Percentiles rank a stretch among this genome's conserved stretches.
phyloP scores from a whole-genome alignment of 1,284 basidiomycete species.

The Cystobasidium pallidum region DNA sequence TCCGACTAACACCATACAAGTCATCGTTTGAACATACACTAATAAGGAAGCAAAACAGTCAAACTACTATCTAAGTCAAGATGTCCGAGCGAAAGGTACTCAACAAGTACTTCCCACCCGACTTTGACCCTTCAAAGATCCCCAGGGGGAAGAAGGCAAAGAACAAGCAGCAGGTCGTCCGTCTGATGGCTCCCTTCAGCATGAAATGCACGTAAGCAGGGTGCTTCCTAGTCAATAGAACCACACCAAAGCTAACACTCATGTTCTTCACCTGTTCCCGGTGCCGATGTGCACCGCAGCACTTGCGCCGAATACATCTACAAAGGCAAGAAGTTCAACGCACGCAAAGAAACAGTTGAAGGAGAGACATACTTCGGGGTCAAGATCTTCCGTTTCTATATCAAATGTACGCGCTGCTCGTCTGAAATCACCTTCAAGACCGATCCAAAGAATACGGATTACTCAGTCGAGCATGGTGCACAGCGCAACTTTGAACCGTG shows the following conservation, averaged over 20 bases:
- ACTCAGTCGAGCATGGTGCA: conserved; percentile 86
- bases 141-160: conserved; percentile 83
- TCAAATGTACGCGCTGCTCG: conserved; percentile 80
- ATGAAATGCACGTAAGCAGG: conserved; percentile 67
- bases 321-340: conserved; percentile 99
- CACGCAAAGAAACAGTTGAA: conserved; percentile 94
- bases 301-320: conserved; percentile 94
- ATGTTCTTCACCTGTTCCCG: conserved; percentile 42
- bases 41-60: too few species aligned
- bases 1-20: too few species aligned
- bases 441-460: conserved; percentile 97
- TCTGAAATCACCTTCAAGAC: conserved; percentile 99
- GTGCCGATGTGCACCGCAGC: conserved; percentile 66
- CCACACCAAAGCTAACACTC: background rate
- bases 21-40: too few species aligned
- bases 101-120: conserved; percentile 61
- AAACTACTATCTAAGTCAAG: background rate
- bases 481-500: conserved; percentile 92
- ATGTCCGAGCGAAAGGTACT: conserved; percentile 39
- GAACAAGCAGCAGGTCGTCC: conserved; percentile 79
- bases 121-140: conserved; percentile 94
- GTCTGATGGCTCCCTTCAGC: conserved; percentile 98
- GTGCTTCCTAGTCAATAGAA: conserved; percentile 50
- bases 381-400: conserved; percentile 70
- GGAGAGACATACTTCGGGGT: conserved; percentile 98